Evolutionary conservation across 345 rosid genomes (phyloP).

Genomic region (Angophora floribunda): DNA sequence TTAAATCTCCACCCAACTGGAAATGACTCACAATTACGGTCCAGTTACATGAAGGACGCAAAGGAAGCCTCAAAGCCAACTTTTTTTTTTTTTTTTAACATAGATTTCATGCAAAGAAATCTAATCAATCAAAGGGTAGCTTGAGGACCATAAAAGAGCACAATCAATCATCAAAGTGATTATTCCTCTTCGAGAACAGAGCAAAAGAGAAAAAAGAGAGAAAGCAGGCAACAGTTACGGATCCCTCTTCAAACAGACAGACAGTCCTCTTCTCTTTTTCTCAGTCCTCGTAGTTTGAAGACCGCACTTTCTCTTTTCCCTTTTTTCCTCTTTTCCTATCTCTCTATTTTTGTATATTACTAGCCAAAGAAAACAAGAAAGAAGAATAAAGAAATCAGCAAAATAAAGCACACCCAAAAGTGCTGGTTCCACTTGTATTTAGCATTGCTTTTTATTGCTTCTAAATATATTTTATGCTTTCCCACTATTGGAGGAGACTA

Average conservation of each 20-base stretch:
- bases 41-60: neutral
- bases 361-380: neutral
- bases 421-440: constrained; percentile 26
- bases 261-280: constrained; percentile 16
- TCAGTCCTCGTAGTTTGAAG: constrained; percentile 18
- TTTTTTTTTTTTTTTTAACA: neutral
- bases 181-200: constrained; percentile 4
- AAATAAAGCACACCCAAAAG: constrained; percentile 10
- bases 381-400: neutral
- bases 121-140: neutral
- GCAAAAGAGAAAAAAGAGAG: neutral
- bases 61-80: constrained; percentile 15
- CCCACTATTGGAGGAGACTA: neutral
- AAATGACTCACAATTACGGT: neutral
- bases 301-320: constrained; percentile 1
- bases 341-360: neutral
- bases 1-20: neutral
- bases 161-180: constrained; percentile 19
- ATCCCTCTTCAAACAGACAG: constrained; percentile 54
- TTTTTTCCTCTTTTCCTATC: neutral
- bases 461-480: neutral
- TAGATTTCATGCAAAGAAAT: constrained; percentile 18
- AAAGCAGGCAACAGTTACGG: neutral
- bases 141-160: neutral
- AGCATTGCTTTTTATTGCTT: neutral